Base-by-base conservation (phyloP, 306 rosid genomes). In the Malus sylvestris region DNA sequence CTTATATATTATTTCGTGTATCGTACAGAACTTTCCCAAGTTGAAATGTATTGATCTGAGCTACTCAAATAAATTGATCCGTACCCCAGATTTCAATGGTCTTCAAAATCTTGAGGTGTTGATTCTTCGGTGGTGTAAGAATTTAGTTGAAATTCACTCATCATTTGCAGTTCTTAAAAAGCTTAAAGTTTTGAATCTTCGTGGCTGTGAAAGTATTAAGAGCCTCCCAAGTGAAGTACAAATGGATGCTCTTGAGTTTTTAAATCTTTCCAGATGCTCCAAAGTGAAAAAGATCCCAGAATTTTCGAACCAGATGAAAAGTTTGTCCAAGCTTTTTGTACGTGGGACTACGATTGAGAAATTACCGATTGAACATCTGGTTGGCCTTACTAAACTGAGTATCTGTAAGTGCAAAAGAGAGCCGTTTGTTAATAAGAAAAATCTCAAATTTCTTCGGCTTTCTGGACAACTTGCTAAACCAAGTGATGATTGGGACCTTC, bases 201-300 rank as follows among this genome's bases (percentile, higher is more conserved):
- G 8, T 11, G 18, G 4, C 4, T 70, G 81, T 64, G 1, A 1
- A 35, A 59, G 72, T 6, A 68, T 78, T 65, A 45, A 57, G 32
- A 70, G 38, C 70, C 76, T 78, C 33, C 81, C 81, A 30, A 3
- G 38, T 4, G 4, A 46, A 1, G 2, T 80, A 3, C 42, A 68
- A 44, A 51, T 75, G 53, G 78, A 80, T 58, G 59, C 44, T 20
- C 80, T 80, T 22, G 3, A 18, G 55, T 0, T 0, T 0, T 20
- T 80, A 7, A 6, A 2, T 59, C 67, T 80, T 40, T 1, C 0
- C 4, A 3, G 32, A 4, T 80, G 83, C 40, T 68, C 66, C 51
- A 74, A 33, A 19, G 1, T 80, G 3, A 73, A 80, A 15, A 75
- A 49, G n/a, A 3, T 74, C 25, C 83, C 83, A 3, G 60, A 74